Conservation (phyloP, 441 rosid genomes). For the Pelargonium citronellum region DNA sequence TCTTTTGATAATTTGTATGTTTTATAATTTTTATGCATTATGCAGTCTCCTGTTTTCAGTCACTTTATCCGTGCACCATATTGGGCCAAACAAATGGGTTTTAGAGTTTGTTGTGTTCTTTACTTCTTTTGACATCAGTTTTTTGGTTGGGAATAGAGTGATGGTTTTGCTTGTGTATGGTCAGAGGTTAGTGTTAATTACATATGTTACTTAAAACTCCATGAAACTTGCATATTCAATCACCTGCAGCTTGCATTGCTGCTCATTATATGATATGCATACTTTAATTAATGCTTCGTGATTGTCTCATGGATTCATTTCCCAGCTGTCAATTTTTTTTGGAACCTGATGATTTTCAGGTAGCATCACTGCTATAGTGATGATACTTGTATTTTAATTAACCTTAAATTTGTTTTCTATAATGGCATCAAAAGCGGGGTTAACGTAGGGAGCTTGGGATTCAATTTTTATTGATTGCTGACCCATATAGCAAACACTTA, state of each 20-base stretch:
- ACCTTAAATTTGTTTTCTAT: neutral
- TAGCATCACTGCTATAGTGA: too few relatives aligned
- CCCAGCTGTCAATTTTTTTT: neutral
- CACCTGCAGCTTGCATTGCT: neutral
- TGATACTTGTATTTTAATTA: neutral
- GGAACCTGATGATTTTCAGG: neutral
- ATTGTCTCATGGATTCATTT: neutral
- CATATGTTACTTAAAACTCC: constrained; percentile 5
- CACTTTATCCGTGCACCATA: neutral
- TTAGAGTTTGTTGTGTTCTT: neutral
- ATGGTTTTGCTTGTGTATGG: neutral
- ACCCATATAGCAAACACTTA: neutral
- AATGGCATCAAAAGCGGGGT: neutral
- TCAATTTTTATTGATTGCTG: neutral
- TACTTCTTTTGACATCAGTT: neutral
- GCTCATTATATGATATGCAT: too few relatives aligned
- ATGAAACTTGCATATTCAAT: neutral
- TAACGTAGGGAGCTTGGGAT: neutral
- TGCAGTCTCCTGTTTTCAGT: neutral
- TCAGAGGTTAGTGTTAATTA: neutral
- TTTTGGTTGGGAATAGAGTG: neutral
- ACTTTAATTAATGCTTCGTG: neutral
- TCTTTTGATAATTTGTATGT: neutral
- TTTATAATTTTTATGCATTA: neutral
- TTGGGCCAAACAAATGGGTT: neutral